Conservation (phyloP, 169 alveolate genomes). For the Prorocentrum cordatum region DNA sequence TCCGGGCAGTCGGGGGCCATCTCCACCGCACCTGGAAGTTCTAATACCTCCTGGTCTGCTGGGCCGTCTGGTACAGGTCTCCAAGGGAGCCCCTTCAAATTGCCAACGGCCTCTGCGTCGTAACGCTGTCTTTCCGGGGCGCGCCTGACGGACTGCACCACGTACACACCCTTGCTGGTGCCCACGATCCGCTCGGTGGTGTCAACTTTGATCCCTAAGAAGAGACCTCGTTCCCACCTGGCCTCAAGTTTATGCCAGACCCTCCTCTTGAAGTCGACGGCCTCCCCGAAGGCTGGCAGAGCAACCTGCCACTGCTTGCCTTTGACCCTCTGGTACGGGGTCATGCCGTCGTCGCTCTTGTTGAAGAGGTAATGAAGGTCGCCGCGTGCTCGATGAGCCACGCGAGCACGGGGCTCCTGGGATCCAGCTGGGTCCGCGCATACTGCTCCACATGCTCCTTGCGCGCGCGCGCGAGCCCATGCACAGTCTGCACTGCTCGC, state of each 20-base stretch:
- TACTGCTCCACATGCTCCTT: not conserved
- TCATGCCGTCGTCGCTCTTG: not conserved
- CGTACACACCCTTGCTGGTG: not conserved
- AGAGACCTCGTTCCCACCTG: not conserved
- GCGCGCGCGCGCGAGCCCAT: not conserved
- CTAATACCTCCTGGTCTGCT: not conserved
- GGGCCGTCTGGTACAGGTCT: not conserved
- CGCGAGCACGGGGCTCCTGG: not conserved
- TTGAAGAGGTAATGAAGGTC: not conserved
- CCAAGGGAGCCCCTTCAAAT: not conserved
- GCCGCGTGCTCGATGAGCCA: slow-evolving; percentile 26
- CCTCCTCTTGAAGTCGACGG: not conserved
- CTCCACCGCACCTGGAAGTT: not conserved
- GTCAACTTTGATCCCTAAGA: not conserved
- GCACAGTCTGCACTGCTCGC: not conserved
- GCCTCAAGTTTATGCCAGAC: not conserved
- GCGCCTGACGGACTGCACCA: not conserved
- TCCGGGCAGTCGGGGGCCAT: not conserved
- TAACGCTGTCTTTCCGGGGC: not conserved
- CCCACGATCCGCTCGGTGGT: slow-evolving; percentile 2
- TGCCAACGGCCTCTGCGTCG: not conserved
- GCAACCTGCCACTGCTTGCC: slow-evolving; percentile 8
- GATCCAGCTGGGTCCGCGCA: not conserved
- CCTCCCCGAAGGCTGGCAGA: not conserved
- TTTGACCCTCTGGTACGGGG: not conserved